Percentiles rank a stretch among this genome's conserved stretches.
Evolutionary conservation across 2,329 filamentous ascomycete species (phyloP).

Genomic region (Talaromyces sp.): DNA sequence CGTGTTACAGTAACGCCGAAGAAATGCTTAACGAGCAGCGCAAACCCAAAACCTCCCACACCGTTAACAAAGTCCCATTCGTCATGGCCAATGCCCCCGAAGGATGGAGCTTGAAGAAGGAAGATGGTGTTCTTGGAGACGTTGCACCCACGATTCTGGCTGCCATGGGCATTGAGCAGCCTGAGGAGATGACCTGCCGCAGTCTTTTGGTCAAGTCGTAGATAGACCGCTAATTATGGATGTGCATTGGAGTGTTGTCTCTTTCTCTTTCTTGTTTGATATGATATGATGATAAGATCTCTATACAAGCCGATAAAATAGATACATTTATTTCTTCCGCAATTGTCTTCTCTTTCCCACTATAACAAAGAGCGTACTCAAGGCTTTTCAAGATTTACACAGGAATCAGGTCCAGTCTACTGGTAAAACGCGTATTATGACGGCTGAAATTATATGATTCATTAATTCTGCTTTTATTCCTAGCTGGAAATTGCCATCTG

Average conservation of each 20-base stretch:
- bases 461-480: not conserved
- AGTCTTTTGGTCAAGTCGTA: slow-evolving; percentile 73
- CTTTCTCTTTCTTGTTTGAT: not conserved
- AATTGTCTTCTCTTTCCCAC: not conserved
- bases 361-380: too few relatives aligned
- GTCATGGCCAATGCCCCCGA: slow-evolving; percentile 96
- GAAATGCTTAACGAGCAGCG: slow-evolving; percentile 97
- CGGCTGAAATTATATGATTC: not conserved
- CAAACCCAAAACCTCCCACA: slow-evolving; percentile 97
- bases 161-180: slow-evolving; percentile 85
- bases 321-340: not conserved
- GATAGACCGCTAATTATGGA: slow-evolving; percentile 11
- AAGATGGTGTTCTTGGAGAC: slow-evolving; percentile 87
- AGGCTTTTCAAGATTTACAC: too few relatives aligned
- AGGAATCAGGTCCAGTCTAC: too few relatives aligned
- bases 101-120: slow-evolving; percentile 80
- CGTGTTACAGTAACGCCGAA: slow-evolving; percentile 69
- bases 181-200: slow-evolving; percentile 85
- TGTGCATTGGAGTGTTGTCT: not conserved
- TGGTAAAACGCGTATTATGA: too few relatives aligned
- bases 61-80: slow-evolving; percentile 95
- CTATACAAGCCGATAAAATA: not conserved
- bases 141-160: slow-evolving; percentile 92
- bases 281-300: not conserved
- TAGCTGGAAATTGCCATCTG: slow-evolving; percentile 11